These are phyloP conservation scores for Leccinum barrowsii DNA, from an alignment of 768 basidiomycete species.

Conservation along the genomic window DNA sequence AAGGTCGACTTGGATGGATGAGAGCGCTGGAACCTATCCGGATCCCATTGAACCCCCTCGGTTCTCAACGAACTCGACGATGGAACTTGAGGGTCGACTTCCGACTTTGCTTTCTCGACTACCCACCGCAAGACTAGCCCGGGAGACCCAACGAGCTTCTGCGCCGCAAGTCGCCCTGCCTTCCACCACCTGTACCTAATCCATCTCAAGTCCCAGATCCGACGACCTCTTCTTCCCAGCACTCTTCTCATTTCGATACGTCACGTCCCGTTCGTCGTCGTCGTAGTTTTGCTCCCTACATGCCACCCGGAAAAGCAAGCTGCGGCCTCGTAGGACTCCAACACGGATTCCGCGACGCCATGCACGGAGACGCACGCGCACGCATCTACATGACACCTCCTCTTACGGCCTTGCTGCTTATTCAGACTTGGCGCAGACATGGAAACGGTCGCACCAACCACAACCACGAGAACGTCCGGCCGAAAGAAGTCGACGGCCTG, in stretches of 20 bases:
- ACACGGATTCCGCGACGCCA: too few species aligned
- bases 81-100: background rate
- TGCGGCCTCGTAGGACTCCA: too few species aligned
- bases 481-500: too few species aligned
- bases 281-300: background rate
- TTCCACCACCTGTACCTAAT: constrained; percentile 23
- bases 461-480: too few species aligned
- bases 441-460: too few species aligned
- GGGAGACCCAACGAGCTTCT: constrained; percentile 23
- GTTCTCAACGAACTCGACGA: background rate
- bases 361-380: too few species aligned
- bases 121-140: constrained; percentile 11
- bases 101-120: background rate
- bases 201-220: constrained; percentile 11
- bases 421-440: too few species aligned
- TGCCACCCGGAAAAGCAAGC: too few species aligned
- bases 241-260: background rate
- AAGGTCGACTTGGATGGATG: background rate
- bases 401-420: too few species aligned
- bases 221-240: background rate
- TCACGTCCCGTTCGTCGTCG: background rate
- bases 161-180: constrained; percentile 13
- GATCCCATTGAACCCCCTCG: constrained; percentile 15
- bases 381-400: too few species aligned
- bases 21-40: constrained; percentile 1